Evolutionary conservation across 306 rosid species (phyloP).

Genomic region (Vicia villosa): DNA sequence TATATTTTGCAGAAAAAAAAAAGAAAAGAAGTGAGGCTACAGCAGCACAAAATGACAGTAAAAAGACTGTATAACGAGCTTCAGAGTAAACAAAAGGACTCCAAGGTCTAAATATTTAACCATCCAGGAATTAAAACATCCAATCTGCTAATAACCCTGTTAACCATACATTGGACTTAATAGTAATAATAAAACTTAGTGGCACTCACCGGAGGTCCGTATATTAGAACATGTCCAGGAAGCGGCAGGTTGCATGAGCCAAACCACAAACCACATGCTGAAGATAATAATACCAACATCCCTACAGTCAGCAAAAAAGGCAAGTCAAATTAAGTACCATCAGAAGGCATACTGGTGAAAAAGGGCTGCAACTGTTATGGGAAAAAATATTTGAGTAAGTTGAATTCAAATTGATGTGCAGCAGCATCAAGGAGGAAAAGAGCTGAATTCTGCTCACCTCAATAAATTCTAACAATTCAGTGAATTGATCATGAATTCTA

Average conservation of each 20-base stretch:
- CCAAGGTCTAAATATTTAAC: conserved; percentile 7
- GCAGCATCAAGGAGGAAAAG: conserved; percentile 27
- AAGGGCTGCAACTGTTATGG: conserved; percentile 10
- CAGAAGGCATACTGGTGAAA: conserved; percentile 3
- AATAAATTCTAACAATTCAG: conserved; percentile 21
- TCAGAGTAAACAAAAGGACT: conserved; percentile 20
- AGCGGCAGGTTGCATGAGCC: conserved; percentile 70
- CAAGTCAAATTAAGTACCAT: conserved; percentile 33
- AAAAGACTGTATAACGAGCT: conserved; percentile 6
- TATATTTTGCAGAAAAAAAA: background rate
- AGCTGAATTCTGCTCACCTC: conserved; percentile 30
- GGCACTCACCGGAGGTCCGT: conserved; percentile 91
- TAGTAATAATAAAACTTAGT: conserved; percentile 15
- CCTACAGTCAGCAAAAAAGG: conserved; percentile 57
- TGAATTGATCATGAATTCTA: conserved; percentile 15
- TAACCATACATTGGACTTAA: conserved; percentile 10
- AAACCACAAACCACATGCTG: conserved; percentile 75
- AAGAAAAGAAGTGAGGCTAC: background rate
- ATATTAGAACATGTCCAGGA: conserved; percentile 84
- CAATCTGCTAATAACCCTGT: conserved; percentile 20
- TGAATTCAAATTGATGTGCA: conserved; percentile 25
- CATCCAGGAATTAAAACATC: conserved; percentile 18
- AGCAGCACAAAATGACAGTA: conserved; percentile 2
- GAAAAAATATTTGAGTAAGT: background rate
- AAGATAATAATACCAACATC: conserved; percentile 69